phyloP scores from a whole-genome alignment of 352 stramenopile genomes.

The Phytophthora ohioensis region DNA sequence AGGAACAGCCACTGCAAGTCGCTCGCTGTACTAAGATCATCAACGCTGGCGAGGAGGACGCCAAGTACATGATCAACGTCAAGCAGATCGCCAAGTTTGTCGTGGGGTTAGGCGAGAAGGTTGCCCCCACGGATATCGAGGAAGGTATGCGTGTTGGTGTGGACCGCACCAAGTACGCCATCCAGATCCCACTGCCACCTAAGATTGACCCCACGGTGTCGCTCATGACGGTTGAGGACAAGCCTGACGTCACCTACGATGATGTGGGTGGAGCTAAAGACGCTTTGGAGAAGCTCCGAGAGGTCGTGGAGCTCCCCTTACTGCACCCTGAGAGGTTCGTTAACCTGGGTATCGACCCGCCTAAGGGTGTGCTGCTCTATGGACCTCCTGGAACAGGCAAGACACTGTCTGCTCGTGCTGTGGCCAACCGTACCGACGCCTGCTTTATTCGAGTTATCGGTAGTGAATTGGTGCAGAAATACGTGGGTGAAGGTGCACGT shows the following conservation, averaged over 20 bases:
- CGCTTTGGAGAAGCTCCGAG: conserved; percentile 98
- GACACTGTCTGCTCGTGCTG: conserved; percentile 96
- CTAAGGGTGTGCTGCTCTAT: conserved; percentile 99
- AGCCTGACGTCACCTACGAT: conserved; percentile 99
- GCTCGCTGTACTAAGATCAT: conserved; percentile 97
- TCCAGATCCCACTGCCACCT: conserved; percentile 98
- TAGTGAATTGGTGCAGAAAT: conserved; percentile 99
- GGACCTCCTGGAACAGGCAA: conserved; percentile 98
- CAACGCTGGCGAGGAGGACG: conserved; percentile 93
- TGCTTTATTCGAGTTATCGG: conserved; percentile 99
- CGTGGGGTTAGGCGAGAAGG: conserved; percentile 97
- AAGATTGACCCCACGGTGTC: conserved; percentile 99
- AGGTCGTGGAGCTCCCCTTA: conserved; percentile 98
- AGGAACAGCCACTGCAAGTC: conserved; percentile 98
- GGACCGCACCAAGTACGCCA: conserved; percentile 97
- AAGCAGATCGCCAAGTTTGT: conserved; percentile 99
- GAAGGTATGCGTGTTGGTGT: conserved; percentile 99
- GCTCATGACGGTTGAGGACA: conserved; percentile 98
- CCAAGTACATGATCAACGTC: conserved; percentile 99
- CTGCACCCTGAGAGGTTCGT: conserved; percentile 99
- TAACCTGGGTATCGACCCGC: conserved; percentile 98
- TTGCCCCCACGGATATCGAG: conserved; percentile 99
- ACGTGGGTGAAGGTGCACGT: conserved; percentile 98
- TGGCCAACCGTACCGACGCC: conserved; percentile 99
- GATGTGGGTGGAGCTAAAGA: conserved; percentile 99